phyloP scores from a whole-genome alignment of 345 rosid genomes.

The Chamaenerion angustifolium region DNA sequence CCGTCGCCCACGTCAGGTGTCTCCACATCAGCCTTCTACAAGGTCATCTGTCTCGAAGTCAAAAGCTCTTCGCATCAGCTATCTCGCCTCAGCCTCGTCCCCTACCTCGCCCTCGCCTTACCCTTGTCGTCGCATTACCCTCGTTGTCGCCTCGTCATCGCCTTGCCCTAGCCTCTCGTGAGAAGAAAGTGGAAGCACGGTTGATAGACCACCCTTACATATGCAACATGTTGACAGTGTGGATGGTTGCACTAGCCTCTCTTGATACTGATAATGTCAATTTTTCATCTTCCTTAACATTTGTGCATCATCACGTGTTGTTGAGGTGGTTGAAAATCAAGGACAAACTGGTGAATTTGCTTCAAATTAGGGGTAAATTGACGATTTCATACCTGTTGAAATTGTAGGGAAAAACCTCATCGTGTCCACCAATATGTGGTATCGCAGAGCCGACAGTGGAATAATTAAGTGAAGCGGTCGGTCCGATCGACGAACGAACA shows the following conservation, averaged over 20 bases:
- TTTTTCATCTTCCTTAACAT: slow-evolving; percentile 61
- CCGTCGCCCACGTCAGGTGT: no score
- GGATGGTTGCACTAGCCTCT: slow-evolving; percentile 69
- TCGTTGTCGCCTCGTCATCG: no score
- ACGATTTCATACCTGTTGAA: slow-evolving; percentile 73
- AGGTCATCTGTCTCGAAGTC: no score
- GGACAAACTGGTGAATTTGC: slow-evolving; percentile 98
- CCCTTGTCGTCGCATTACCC: no score
- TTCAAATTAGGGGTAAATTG: slow-evolving; percentile 73
- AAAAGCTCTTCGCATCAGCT: no score
- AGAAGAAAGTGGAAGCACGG: slow-evolving; percentile 93
- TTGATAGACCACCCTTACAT: slow-evolving; percentile 49
- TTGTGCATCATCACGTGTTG: slow-evolving; percentile 60
- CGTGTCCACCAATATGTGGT: slow-evolving; percentile 92
- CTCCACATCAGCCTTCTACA: no score
- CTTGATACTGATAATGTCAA: slow-evolving; percentile 65
- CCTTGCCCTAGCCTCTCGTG: no score
- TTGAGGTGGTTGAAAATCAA: slow-evolving; percentile 84
- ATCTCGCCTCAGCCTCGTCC: no score
- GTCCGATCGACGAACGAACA: no score
- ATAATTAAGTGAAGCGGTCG: no score
- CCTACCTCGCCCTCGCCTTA: no score
- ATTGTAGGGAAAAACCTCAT: slow-evolving; percentile 58
- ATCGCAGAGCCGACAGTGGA: slow-evolving; percentile 91
- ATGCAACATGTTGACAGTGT: slow-evolving; percentile 82